Percentiles rank a stretch among this genome's conserved stretches.
Evolutionary conservation across 1,284 basidiomycete genomes (phyloP).

Genomic region (Heimioporus punctisporus): DNA sequence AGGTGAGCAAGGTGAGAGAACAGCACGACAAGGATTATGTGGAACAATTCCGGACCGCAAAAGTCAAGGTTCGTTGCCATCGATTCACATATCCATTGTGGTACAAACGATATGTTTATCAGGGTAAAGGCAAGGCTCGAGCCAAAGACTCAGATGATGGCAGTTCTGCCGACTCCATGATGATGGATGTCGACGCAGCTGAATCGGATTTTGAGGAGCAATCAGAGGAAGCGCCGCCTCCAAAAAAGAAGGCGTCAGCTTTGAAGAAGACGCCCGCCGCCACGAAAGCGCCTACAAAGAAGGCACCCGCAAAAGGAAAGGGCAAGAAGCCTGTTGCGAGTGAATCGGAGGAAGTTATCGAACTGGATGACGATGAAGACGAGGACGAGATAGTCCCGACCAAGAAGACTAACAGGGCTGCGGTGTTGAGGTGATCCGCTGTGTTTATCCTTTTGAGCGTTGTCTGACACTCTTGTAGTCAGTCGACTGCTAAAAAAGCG

Average conservation of each 20-base stretch:
- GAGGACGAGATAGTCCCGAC: slow-evolving; percentile 43
- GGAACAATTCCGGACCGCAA: slow-evolving; percentile 42
- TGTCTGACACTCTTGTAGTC: slow-evolving; percentile 9
- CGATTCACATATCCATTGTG: not conserved
- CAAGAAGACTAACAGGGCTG: slow-evolving; percentile 68
- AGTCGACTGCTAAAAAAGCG: slow-evolving; percentile 33
- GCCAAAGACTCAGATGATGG: slow-evolving; percentile 49
- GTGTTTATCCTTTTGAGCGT: not conserved
- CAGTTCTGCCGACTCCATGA: slow-evolving; percentile 81
- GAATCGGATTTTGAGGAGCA: slow-evolving; percentile 48
- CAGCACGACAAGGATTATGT: slow-evolving; percentile 64
- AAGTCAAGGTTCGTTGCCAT: slow-evolving; percentile 40
- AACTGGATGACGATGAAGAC: slow-evolving; percentile 58
- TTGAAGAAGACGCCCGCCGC: slow-evolving; percentile 35
- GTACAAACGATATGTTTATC: too few species aligned
- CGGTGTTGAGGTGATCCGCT: slow-evolving; percentile 56
- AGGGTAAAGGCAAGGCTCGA: slow-evolving; percentile 55
- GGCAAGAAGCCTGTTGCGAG: slow-evolving; percentile 37
- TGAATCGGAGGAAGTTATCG: slow-evolving; percentile 56
- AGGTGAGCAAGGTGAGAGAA: slow-evolving; percentile 72
- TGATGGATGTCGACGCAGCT: slow-evolving; percentile 58
- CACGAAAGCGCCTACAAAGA: slow-evolving; percentile 42
- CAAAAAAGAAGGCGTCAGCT: slow-evolving; percentile 49
- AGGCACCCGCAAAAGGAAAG: slow-evolving; percentile 43
- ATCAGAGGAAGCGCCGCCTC: slow-evolving; percentile 43